Base-by-base conservation (phyloP, 305 asterid species). In the Fraxinus latifolia region DNA sequence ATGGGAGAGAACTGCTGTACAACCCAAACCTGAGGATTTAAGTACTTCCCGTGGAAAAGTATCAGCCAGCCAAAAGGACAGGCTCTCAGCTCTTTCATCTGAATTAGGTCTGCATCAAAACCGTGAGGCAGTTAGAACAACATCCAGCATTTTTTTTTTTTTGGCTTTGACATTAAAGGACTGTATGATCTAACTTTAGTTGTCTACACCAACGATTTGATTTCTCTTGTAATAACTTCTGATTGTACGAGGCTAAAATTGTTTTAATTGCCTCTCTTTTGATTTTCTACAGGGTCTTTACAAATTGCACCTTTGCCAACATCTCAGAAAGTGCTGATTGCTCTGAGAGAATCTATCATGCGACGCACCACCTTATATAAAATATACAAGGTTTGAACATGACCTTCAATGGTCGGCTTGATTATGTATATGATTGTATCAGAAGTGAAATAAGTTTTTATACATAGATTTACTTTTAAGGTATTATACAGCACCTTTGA, bases 1-100 rank as follows among this genome's bases (percentile, higher is more conserved):
- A 74, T 95, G 99, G 99, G 96, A 94, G 82, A 95, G 99, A 89
- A 85, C 87, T 67, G 86, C 85, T 33, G 29, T 95, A 32, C 89
- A 90, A 83, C 99, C 97, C 77, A 88, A 79, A 80, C 84, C 88
- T 14, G 92, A 83, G 84, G 83, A 89, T 70, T 73, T 82, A 76
- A 77, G 39, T 84, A 75, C 17, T 74, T 68, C 85, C 50, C 58
- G 72, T 53, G 77, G 74, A 55, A 82, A 86, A 82, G 81, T 81
- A 79, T 77, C 78, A 23, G 77, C 76, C 75, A 65, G 74, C 77
- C 87, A 87, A 76, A 80, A 83, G 70, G 86, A 80, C 55, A n/a
- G 14, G 3, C 83, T 72, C 76, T 82, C 85, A 79, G 76, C 77
- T 74, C 77, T 84, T 74, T 82, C 90, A 80, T 78, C 87, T 44